A percentile compares a stretch with the other conserved stretches of the same genome.
These are phyloP conservation scores for Lentinus tigrinus DNA, from an alignment of 768 basidiomycete species.

Conservation along the genomic window DNA sequence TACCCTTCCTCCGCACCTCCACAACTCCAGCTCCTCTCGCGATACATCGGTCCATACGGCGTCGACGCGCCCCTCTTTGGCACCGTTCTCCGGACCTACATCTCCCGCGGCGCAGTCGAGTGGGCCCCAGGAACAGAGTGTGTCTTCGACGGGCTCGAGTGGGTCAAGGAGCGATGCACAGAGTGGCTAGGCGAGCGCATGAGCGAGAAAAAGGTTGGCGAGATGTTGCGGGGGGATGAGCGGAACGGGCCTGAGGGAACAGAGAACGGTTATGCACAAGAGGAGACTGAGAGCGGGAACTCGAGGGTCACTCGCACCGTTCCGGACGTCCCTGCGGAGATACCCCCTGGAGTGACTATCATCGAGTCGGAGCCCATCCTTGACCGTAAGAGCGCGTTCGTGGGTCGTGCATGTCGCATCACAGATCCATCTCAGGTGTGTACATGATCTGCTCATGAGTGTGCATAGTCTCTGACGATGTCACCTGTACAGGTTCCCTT, in stretches of 20 bases:
- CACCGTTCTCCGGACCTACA: conserved; percentile 73
- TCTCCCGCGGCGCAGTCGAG: conserved; percentile 74
- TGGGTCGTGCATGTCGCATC: conserved; percentile 83
- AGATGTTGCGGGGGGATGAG: conserved; percentile 55
- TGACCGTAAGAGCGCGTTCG: conserved; percentile 83
- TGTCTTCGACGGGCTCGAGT: conserved; percentile 86
- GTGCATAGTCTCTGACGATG: too few species aligned
- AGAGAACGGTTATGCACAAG: conserved; percentile 38
- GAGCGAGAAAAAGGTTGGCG: conserved; percentile 51
- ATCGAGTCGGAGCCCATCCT: conserved; percentile 75
- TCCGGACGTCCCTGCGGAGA: conserved; percentile 16
- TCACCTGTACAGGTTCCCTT: conserved; percentile 62
- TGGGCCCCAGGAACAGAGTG: conserved; percentile 74
- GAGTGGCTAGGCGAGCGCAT: conserved; percentile 73
- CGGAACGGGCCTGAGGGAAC: neutral
- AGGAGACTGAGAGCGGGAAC: conserved; percentile 10
- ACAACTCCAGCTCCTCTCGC: conserved; percentile 81
- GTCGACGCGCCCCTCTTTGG: conserved; percentile 76
- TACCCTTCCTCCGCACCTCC: conserved; percentile 75
- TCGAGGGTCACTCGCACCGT: conserved; percentile 8
- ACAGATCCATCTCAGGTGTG: conserved; percentile 72
- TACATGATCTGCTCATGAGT: too few species aligned
- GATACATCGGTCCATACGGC: conserved; percentile 78
- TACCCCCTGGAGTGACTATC: conserved; percentile 67
- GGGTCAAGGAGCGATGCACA: conserved; percentile 62